These are phyloP conservation scores for Novymonas esmeraldas DNA, from an alignment of 208 protist species.

Conservation along the genomic window DNA sequence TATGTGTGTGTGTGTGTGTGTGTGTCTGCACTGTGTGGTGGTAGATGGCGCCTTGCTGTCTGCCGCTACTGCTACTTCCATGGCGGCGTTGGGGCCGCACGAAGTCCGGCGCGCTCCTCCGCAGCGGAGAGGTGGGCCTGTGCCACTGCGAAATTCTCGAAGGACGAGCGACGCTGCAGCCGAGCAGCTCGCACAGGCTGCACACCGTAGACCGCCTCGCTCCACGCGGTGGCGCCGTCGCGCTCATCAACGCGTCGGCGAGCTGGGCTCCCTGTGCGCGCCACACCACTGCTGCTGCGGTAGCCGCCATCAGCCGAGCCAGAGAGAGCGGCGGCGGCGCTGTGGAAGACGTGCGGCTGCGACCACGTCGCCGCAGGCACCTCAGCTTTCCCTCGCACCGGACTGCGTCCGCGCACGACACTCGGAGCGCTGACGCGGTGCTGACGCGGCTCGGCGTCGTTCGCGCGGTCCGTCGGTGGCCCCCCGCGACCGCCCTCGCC, in stretches of 20 bases:
- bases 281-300: background rate
- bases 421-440: background rate
- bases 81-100: slow-evolving; percentile 14
- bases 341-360: background rate
- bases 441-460: background rate
- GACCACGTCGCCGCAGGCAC: background rate
- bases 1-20: too few relatives aligned
- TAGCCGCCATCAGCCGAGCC: background rate
- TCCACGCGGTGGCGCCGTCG: background rate
- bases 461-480: background rate
- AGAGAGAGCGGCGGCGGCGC: background rate
- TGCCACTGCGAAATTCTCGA: slow-evolving; percentile 19
- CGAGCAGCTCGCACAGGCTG: background rate
- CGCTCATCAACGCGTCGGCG: slow-evolving; percentile 7
- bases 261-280: background rate
- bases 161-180: slow-evolving; percentile 9
- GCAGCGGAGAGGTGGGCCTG: slow-evolving; percentile 16
- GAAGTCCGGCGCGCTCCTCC: slow-evolving; percentile 15
- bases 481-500: background rate
- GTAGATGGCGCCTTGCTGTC: too few relatives aligned
- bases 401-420: background rate
- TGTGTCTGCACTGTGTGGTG: too few relatives aligned
- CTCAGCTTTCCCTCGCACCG: background rate
- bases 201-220: background rate
- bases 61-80: slow-evolving; percentile 16